Evolutionary conservation across 306 rosid genomes (phyloP).

Genomic region (Psophocarpus tetragonolobus): DNA sequence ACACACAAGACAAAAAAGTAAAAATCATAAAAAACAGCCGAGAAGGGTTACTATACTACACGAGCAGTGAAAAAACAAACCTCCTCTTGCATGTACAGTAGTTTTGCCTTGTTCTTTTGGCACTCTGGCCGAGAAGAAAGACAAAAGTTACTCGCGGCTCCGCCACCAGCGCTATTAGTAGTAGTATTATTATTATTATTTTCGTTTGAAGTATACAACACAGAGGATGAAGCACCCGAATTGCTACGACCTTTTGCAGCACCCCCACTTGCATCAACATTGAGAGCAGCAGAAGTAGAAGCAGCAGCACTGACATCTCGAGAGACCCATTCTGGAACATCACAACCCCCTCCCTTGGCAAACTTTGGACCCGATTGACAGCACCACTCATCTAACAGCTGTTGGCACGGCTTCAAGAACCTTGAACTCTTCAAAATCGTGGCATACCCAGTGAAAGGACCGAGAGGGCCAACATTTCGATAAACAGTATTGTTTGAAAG

Average conservation of each 20-base stretch:
- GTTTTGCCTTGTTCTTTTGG: constrained; percentile 77
- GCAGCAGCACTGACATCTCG: constrained; percentile 42
- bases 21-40: background rate
- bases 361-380: constrained; percentile 24
- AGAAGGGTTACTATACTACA: background rate
- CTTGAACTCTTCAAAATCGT: constrained; percentile 76
- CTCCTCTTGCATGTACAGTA: constrained; percentile 87
- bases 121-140: constrained; percentile 62
- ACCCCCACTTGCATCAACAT: constrained; percentile 42
- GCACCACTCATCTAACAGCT: constrained; percentile 65
- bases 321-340: constrained; percentile 49
- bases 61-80: constrained; percentile 47
- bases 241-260: constrained; percentile 32
- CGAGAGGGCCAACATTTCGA: constrained; percentile 76
- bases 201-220: constrained; percentile 52
- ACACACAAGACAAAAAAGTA: constrained; percentile 10
- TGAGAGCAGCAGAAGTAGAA: constrained; percentile 27
- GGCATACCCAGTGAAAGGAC: constrained; percentile 95
- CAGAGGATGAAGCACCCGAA: constrained; percentile 55
- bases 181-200: background rate
- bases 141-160: constrained; percentile 51
- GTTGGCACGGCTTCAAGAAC: constrained; percentile 75
- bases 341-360: constrained; percentile 9
- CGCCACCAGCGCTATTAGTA: constrained; percentile 37
- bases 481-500: constrained; percentile 25